Percentiles rank a stretch among this genome's conserved stretches.
phyloP scores from a whole-genome alignment of 768 basidiomycete genomes.

The Sarcodon aspratus region DNA sequence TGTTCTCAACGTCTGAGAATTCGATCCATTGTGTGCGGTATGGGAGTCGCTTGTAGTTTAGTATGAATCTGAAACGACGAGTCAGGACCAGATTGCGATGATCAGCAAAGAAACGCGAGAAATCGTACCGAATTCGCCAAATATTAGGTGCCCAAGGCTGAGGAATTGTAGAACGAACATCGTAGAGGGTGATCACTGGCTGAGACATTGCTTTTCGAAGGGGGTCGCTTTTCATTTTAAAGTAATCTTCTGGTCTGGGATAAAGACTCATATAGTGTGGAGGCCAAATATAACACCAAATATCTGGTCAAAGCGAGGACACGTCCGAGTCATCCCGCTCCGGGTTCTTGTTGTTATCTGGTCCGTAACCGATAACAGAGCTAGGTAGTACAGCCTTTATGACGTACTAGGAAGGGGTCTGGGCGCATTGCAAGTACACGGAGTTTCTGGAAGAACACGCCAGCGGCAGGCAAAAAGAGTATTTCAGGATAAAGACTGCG shows the following conservation, averaged over 20 bases:
- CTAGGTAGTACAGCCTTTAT: no score
- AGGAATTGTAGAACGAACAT: slow-evolving; percentile 44
- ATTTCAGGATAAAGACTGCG: no score
- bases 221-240: not conserved
- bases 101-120: not conserved
- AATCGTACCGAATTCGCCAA: slow-evolving; percentile 53
- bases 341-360: not conserved
- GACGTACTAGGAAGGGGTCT: no score
- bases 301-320: not conserved
- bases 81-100: not conserved
- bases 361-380: not conserved
- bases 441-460: no score
- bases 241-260: not conserved
- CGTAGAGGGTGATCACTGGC: slow-evolving; percentile 54
- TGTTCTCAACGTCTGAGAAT: slow-evolving; percentile 54
- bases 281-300: not conserved
- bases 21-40: slow-evolving; percentile 66
- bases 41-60: slow-evolving; percentile 67
- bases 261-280: not conserved
- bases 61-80: slow-evolving; percentile 37
- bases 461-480: no score
- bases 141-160: slow-evolving; percentile 72
- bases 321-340: not conserved
- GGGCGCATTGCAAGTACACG: no score
- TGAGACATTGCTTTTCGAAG: slow-evolving; percentile 22